Conservation (phyloP, 2,329 filamentous ascomycete species). For the Delphinella strobiligena region DNA sequence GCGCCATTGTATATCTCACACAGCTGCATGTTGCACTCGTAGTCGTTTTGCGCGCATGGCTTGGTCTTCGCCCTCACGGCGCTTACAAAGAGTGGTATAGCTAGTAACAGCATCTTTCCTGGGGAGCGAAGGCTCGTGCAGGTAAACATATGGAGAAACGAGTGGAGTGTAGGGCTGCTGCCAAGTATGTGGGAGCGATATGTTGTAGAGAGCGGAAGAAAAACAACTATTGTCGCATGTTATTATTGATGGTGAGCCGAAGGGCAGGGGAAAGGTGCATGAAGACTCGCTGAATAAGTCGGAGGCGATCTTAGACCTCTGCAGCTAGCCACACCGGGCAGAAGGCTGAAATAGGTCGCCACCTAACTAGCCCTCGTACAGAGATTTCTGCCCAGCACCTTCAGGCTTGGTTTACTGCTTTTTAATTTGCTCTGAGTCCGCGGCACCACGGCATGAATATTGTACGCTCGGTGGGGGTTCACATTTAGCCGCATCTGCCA, state of each 20-base stretch:
- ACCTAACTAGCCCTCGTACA: no score
- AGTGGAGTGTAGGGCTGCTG: constrained; percentile 3
- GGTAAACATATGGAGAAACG: constrained; percentile 9
- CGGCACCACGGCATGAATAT: no score
- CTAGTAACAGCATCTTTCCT: constrained; percentile 1
- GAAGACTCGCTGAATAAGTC: constrained; percentile 4
- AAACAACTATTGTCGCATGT: constrained; percentile 8
- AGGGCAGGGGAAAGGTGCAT: constrained; percentile 2
- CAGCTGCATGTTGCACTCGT: constrained; percentile 1
- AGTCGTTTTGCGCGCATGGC: constrained; percentile 1
- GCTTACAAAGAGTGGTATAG: constrained; percentile 3
- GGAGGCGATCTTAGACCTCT: constrained; percentile 2
- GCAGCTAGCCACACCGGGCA: neutral
- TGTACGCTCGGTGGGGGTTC: neutral
- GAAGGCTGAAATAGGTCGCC: no score
- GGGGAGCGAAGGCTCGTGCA: constrained; percentile 6
- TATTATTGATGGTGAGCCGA: constrained; percentile 5
- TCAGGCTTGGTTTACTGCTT: neutral
- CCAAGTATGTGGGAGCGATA: neutral
- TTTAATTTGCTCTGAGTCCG: neutral
- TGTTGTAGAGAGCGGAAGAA: constrained; percentile 1
- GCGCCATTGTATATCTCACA: constrained; percentile 3
- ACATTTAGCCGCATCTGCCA: constrained; percentile 5
- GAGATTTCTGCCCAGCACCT: neutral
- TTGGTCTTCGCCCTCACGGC: constrained; percentile 2